Percentiles rank a stretch among this genome's conserved stretches.
These are phyloP conservation scores for Mycocalia duriaeana DNA, from an alignment of 1,284 basidiomycete species.

Conservation along the genomic window DNA sequence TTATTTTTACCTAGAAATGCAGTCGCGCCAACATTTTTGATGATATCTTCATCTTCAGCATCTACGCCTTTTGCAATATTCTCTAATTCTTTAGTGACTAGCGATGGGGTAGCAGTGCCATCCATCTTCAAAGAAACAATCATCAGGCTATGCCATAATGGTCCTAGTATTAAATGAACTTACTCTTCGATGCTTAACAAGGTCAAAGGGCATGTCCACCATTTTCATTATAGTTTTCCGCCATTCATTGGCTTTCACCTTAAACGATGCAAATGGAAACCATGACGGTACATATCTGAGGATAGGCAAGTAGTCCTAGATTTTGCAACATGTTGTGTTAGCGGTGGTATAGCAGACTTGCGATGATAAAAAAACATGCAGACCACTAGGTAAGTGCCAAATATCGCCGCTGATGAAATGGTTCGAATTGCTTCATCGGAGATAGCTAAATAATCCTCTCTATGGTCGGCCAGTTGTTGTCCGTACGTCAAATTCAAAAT, in stretches of 20 bases:
- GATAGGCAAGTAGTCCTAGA: constrained; percentile 31
- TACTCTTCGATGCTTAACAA: constrained; percentile 31
- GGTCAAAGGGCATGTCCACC: constrained; percentile 36
- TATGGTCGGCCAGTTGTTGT: constrained; percentile 26
- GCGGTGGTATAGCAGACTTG: not conserved
- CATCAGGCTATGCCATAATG: not conserved
- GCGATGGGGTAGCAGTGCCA: constrained; percentile 26
- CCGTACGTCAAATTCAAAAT: constrained; percentile 37
- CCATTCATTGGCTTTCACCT: constrained; percentile 35
- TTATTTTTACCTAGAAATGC: constrained; percentile 31
- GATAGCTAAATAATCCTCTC: constrained; percentile 38
- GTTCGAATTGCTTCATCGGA: constrained; percentile 34
- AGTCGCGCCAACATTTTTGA: constrained; percentile 40
- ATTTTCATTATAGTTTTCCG: constrained; percentile 29
- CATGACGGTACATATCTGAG: constrained; percentile 34
- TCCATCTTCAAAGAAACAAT: constrained; percentile 13
- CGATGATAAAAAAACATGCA: constrained; percentile 13
- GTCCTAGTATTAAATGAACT: not conserved
- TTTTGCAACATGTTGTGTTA: not conserved
- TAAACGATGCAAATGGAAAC: constrained; percentile 35
- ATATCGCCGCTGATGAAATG: constrained; percentile 35
- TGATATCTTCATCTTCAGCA: constrained; percentile 25
- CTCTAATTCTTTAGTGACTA: constrained; percentile 34
- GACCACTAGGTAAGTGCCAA: constrained; percentile 38
- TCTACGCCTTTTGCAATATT: constrained; percentile 19